These are phyloP conservation scores for Chrysoporthe cubensis DNA, from an alignment of 2,329 filamentous ascomycete genomes.

Conservation along the genomic window DNA sequence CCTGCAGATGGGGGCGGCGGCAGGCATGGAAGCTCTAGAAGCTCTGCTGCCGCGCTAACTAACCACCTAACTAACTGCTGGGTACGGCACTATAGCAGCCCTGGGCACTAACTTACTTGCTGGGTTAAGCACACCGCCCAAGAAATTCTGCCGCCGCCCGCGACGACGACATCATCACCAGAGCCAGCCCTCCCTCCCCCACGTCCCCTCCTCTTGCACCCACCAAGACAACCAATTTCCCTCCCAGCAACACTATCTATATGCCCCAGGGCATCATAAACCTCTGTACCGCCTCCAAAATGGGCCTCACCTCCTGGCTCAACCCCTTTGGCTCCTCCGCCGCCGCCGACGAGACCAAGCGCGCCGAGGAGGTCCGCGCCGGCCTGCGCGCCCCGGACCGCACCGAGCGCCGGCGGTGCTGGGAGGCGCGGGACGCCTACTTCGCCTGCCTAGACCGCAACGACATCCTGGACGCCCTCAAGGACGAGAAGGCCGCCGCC, in stretches of 20 bases:
- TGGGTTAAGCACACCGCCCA: slow-evolving; percentile 20
- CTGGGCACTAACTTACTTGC: too few relatives aligned
- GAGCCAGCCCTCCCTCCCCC: neutral
- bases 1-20: neutral
- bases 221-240: neutral
- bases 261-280: slow-evolving; percentile 18
- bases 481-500: slow-evolving; percentile 46
- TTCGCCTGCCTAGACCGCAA: slow-evolving; percentile 85
- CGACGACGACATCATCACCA: slow-evolving; percentile 17
- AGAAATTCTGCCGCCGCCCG: slow-evolving; percentile 23
- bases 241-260: neutral
- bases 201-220: neutral
- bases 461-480: slow-evolving; percentile 72
- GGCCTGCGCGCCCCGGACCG: slow-evolving; percentile 80
- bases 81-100: too few relatives aligned
- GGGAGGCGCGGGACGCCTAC: slow-evolving; percentile 86
- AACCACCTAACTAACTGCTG: too few relatives aligned
- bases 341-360: slow-evolving; percentile 42
- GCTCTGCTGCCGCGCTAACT: neutral
- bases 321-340: slow-evolving; percentile 48
- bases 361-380: slow-evolving; percentile 57
- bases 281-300: slow-evolving; percentile 33
- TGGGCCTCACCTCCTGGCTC: slow-evolving; percentile 57
- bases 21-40: slow-evolving; percentile 11
- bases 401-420: slow-evolving; percentile 80